Evolutionary conservation across 1,284 basidiomycete genomes (phyloP).

Genomic region (Tylopilus orsonianus): DNA sequence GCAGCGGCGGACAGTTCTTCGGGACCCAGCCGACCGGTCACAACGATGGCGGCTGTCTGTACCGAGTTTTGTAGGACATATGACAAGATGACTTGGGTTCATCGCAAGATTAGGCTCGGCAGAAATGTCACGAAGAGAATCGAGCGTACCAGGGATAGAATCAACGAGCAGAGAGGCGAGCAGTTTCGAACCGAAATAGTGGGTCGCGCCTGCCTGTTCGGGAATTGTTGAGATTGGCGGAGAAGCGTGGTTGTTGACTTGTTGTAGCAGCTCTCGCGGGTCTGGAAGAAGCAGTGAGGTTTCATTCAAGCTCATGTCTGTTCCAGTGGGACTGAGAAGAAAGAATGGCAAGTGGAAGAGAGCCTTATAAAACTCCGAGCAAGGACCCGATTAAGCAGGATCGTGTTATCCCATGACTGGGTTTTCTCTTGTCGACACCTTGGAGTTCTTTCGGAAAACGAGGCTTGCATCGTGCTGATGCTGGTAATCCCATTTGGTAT

Average conservation of each 20-base stretch:
- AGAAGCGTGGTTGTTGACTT: slow-evolving; percentile 10
- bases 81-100: slow-evolving; percentile 52
- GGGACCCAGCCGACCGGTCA: slow-evolving; percentile 65
- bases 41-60: slow-evolving; percentile 61
- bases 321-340: slow-evolving; percentile 2
- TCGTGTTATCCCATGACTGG: neutral
- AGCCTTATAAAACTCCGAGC: slow-evolving; percentile 20
- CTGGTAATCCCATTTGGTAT: slow-evolving; percentile 1
- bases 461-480: slow-evolving; percentile 33
- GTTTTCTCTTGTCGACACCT: no score
- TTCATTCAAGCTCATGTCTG: slow-evolving; percentile 20
- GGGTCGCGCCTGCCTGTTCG: slow-evolving; percentile 23
- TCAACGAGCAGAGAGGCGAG: slow-evolving; percentile 50
- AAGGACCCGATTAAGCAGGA: slow-evolving; percentile 8
- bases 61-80: slow-evolving; percentile 74
- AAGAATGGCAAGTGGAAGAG: neutral
- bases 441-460: slow-evolving; percentile 13
- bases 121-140: neutral
- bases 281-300: slow-evolving; percentile 25
- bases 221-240: slow-evolving; percentile 15
- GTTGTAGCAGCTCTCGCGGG: slow-evolving; percentile 7
- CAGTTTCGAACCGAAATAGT: slow-evolving; percentile 32
- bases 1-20: slow-evolving; percentile 69
- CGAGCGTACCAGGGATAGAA: slow-evolving; percentile 51
- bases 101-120: neutral